Evolutionary conservation across 257 asterid species (phyloP).

Genomic region (Solanum bukasovii): DNA sequence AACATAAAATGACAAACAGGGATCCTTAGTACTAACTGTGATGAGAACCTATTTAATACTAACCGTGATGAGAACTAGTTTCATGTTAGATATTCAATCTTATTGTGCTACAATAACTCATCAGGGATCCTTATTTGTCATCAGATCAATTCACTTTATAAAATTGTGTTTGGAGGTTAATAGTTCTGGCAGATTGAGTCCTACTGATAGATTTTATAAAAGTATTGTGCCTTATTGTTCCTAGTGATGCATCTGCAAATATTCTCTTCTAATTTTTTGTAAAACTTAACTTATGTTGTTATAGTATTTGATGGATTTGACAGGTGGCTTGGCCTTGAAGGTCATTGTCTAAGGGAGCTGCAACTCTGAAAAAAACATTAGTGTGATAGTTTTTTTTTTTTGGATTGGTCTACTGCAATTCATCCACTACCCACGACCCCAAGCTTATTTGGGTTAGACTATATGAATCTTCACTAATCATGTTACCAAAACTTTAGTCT

Average conservation of each 20-base stretch:
- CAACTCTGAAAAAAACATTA: neutral
- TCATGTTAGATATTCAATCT: neutral
- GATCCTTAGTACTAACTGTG: neutral
- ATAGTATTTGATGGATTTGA: neutral
- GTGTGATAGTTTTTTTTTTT: too few relatives aligned
- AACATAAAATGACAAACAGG: too few relatives aligned
- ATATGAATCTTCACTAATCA: too few relatives aligned
- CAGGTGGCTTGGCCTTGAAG: slow-evolving; percentile 98
- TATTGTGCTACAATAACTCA: too few relatives aligned
- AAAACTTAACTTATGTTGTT: neutral
- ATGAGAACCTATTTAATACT: neutral
- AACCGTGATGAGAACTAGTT: neutral
- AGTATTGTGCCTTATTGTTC: neutral
- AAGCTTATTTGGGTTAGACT: too few relatives aligned
- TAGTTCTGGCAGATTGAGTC: too few relatives aligned
- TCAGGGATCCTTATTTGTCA: too few relatives aligned
- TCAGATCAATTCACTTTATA: slow-evolving; percentile 9
- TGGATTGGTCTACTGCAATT: too few relatives aligned
- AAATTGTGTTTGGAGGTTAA: too few relatives aligned
- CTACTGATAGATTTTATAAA: neutral
- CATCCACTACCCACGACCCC: too few relatives aligned
- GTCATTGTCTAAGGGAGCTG: slow-evolving; percentile 57
- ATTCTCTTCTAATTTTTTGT: neutral
- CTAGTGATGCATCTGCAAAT: neutral
- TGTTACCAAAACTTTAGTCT: too few relatives aligned